Percentiles rank a stretch among this genome's conserved stretches.
phyloP scores from a whole-genome alignment of 768 basidiomycete genomes.

The Coprinellus aureogranulatus region DNA sequence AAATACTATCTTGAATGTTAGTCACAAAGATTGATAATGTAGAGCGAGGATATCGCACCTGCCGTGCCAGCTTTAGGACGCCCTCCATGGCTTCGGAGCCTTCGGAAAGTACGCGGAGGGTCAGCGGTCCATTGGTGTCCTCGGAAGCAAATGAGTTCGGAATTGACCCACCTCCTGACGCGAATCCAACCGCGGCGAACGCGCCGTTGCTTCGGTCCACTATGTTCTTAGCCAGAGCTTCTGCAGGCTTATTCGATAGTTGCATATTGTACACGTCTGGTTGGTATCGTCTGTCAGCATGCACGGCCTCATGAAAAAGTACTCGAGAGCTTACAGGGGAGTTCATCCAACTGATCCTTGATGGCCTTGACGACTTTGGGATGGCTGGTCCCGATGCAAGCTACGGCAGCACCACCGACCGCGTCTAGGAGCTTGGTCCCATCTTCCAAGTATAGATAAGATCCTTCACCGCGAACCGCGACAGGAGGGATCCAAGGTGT shows the following conservation, averaged over 20 bases:
- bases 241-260: slow-evolving; percentile 76
- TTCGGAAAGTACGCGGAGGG: slow-evolving; percentile 22
- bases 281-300: background rate
- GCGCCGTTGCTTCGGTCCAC: slow-evolving; percentile 68
- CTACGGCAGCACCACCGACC: slow-evolving; percentile 83
- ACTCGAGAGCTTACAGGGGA: slow-evolving; percentile 57
- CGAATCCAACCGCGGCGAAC: slow-evolving; percentile 69
- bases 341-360: slow-evolving; percentile 75
- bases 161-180: slow-evolving; percentile 60
- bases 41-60: slow-evolving; percentile 40
- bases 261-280: slow-evolving; percentile 88
- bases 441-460: slow-evolving; percentile 69
- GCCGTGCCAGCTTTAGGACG: slow-evolving; percentile 77
- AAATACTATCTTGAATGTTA: slow-evolving; percentile 50
- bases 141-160: background rate
- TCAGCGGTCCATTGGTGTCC: too few relatives aligned
- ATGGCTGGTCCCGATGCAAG: slow-evolving; percentile 73
- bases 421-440: slow-evolving; percentile 72
- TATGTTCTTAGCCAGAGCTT: slow-evolving; percentile 68
- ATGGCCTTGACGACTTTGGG: slow-evolving; percentile 70
- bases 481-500: slow-evolving; percentile 75
- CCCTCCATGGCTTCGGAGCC: slow-evolving; percentile 90
- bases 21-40: background rate
- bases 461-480: slow-evolving; percentile 62
- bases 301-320: background rate